Conservation (phyloP, 2,329 filamentous ascomycete genomes). For the Zasmidium citrigriseum region DNA sequence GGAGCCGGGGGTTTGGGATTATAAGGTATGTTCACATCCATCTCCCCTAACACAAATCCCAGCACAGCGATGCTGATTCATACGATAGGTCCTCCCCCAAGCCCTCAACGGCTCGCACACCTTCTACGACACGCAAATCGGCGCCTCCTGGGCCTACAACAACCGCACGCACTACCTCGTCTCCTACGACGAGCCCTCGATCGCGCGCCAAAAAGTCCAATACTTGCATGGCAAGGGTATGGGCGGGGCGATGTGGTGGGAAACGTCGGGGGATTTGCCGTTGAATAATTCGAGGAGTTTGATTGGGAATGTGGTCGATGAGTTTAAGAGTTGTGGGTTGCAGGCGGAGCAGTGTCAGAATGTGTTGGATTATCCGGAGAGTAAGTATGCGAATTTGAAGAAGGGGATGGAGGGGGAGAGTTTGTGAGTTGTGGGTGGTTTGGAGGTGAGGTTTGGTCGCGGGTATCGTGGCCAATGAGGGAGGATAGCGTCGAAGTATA, state of each 20-base stretch:
- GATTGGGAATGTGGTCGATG: conserved; percentile 25
- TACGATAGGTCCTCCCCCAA: conserved; percentile 59
- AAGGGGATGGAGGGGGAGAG: conserved; percentile 38
- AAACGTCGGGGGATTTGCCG: conserved; percentile 73
- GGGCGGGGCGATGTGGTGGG: conserved; percentile 72
- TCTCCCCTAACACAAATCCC: background rate
- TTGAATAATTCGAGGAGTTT: conserved; percentile 59
- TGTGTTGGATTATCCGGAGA: conserved; percentile 51
- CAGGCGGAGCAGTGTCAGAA: conserved; percentile 50
- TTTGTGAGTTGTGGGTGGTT: background rate
- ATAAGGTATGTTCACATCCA: conserved; percentile 17
- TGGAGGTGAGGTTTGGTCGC: background rate
- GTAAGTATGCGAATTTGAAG: conserved; percentile 55
- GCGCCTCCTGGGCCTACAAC: conserved; percentile 78
- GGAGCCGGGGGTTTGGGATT: conserved; percentile 71
- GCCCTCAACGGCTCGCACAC: conserved; percentile 55
- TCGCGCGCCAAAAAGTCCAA: conserved; percentile 67
- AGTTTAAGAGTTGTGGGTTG: conserved; percentile 36
- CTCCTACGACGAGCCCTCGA: conserved; percentile 68
- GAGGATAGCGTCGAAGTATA: too few species aligned
- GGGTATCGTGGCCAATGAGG: too few species aligned
- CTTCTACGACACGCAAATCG: conserved; percentile 58
- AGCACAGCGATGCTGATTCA: background rate
- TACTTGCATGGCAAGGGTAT: conserved; percentile 67
- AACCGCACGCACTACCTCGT: conserved; percentile 64